Evolutionary conservation across 2,329 filamentous ascomycete genomes (phyloP).

Genomic region (Beauveria sp.): DNA sequence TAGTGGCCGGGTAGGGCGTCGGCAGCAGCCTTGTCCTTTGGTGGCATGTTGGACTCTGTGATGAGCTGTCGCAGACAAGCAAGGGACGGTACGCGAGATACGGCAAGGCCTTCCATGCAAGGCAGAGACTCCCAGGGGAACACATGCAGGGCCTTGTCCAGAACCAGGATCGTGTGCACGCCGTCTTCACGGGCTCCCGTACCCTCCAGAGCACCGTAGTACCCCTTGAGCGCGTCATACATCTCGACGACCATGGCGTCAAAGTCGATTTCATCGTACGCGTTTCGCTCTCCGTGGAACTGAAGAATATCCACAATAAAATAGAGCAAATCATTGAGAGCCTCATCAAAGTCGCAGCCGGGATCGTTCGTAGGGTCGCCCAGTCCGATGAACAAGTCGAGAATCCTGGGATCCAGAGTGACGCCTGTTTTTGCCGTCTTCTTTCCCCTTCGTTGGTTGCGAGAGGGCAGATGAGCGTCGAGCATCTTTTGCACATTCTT

Average conservation of each 20-base stretch:
- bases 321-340: conserved; percentile 85
- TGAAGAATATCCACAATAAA: conserved; percentile 95
- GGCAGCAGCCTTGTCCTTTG: not conserved
- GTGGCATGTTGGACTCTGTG: conserved; percentile 34
- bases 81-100: conserved; percentile 83
- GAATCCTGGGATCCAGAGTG: conserved; percentile 52
- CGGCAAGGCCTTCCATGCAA: conserved; percentile 69
- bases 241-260: conserved; percentile 85
- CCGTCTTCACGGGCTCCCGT: conserved; percentile 34
- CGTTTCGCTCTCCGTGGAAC: conserved; percentile 92
- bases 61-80: conserved; percentile 73
- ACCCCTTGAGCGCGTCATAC: conserved; percentile 72
- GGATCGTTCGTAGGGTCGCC: conserved; percentile 62
- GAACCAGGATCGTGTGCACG: conserved; percentile 74
- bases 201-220: conserved; percentile 50
- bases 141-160: conserved; percentile 83
- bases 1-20: conserved; percentile 37
- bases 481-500: conserved; percentile 71
- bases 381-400: conserved; percentile 84
- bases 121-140: conserved; percentile 97
- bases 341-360: conserved; percentile 72
- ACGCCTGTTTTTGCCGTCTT: conserved; percentile 39
- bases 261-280: conserved; percentile 96
- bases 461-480: conserved; percentile 77
- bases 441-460: conserved; percentile 52